Evolutionary conservation across 345 rosid genomes (phyloP).

Genomic region (Aquilaria malaccensis): DNA sequence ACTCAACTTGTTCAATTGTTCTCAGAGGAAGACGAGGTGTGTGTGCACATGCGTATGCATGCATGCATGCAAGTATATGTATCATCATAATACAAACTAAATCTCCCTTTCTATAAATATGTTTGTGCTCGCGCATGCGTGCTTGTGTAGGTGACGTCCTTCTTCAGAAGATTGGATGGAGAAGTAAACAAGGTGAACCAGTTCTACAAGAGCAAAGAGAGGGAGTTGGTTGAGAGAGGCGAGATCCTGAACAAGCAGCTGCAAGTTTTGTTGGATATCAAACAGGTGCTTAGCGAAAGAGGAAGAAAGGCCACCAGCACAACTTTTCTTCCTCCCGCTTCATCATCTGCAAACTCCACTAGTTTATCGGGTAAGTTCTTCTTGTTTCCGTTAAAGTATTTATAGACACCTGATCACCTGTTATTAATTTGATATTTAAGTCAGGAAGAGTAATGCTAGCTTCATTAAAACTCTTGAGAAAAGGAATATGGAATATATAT

Average conservation of each 20-base stretch:
- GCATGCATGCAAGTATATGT: no score
- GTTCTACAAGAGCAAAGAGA: constrained; percentile 66
- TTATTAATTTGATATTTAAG: no score
- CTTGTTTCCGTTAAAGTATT: no score
- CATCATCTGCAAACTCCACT: constrained; percentile 49
- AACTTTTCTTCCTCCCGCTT: constrained; percentile 30
- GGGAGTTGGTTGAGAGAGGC: constrained; percentile 76
- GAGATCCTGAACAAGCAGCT: constrained; percentile 71
- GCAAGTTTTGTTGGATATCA: constrained; percentile 51
- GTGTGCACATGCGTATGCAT: not conserved
- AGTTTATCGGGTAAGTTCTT: constrained; percentile 48
- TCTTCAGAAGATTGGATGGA: constrained; percentile 60
- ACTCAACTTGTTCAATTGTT: constrained; percentile 84
- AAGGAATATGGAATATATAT: no score
- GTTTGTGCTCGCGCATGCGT: no score
- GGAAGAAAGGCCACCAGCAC: constrained; percentile 30
- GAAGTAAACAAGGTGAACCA: constrained; percentile 87
- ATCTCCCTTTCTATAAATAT: no score
- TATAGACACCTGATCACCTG: no score
- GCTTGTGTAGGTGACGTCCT: constrained; percentile 44
- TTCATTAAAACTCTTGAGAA: no score
- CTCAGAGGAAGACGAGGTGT: constrained; percentile 94
- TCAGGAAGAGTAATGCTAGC: no score
- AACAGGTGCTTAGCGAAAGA: constrained; percentile 43
- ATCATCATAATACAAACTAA: no score